phyloP scores from a whole-genome alignment of 345 rosid genomes.

The Hibiscus trionum region DNA sequence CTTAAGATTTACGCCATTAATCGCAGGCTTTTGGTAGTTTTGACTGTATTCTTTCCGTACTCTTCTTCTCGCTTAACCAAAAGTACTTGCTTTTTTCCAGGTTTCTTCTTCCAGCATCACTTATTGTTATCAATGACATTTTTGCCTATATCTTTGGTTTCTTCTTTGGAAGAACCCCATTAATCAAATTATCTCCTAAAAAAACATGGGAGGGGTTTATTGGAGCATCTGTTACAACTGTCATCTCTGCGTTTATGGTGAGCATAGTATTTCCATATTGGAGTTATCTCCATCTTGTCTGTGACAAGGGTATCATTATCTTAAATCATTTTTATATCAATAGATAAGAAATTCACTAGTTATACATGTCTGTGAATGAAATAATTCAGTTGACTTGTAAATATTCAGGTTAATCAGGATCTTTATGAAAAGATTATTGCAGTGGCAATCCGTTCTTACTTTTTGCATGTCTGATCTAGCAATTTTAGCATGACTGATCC shows the following conservation, averaged over 20 bases:
- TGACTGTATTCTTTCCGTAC: not conserved
- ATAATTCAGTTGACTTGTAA: not conserved
- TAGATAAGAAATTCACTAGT: not conserved
- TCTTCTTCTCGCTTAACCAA: not conserved
- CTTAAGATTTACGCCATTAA: not conserved
- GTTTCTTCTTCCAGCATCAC: conserved; percentile 97
- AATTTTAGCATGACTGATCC: not conserved
- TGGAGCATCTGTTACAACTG: conserved; percentile 87
- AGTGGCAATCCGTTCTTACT: not conserved
- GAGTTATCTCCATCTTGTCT: not conserved
- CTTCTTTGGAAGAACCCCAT: conserved; percentile 97
- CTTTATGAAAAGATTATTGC: not conserved
- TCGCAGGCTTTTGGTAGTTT: not conserved
- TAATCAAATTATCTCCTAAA: conserved; percentile 94
- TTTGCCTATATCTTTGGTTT: conserved; percentile 85
- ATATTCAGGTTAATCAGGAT: not conserved
- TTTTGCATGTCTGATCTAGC: not conserved
- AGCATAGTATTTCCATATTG: conserved; percentile 17
- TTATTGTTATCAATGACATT: conserved; percentile 87
- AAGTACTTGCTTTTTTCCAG: conserved; percentile 29
- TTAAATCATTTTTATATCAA: not conserved
- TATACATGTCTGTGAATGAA: not conserved
- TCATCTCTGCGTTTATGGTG: conserved; percentile 87
- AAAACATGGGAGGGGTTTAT: conserved; percentile 99
- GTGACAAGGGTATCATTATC: not conserved